Evolutionary conservation across 1,284 basidiomycete species (phyloP).

Genomic region (Austroboletus novae-zelandiae): DNA sequence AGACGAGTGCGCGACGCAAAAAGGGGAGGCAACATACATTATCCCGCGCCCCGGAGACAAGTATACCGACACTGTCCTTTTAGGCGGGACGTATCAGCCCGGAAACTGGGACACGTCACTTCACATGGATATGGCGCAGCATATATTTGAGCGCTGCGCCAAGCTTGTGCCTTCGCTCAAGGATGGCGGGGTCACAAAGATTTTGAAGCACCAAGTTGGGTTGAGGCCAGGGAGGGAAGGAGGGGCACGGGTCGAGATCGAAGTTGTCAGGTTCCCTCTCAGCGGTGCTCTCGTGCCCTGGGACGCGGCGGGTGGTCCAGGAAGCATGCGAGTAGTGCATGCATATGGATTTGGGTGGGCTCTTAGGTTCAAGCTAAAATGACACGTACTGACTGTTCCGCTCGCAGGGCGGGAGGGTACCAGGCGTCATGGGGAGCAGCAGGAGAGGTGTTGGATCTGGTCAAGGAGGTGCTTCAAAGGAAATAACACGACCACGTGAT

Average conservation of each 20-base stretch:
- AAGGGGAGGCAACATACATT: constrained; percentile 43
- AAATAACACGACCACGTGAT: constrained; percentile 32
- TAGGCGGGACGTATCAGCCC: constrained; percentile 55
- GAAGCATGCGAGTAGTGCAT: constrained; percentile 51
- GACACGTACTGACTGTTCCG: background rate
- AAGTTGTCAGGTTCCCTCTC: constrained; percentile 43
- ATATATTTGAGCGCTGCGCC: constrained; percentile 46
- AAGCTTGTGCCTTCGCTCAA: constrained; percentile 38
- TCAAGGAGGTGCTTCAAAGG: constrained; percentile 16
- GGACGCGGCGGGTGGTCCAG: constrained; percentile 11
- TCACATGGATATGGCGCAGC: constrained; percentile 39
- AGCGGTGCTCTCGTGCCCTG: constrained; percentile 31
- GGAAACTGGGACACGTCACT: constrained; percentile 50
- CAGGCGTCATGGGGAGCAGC: constrained; percentile 56
- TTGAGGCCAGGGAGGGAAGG: constrained; percentile 56
- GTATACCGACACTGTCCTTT: constrained; percentile 40
- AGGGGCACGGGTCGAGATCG: constrained; percentile 57
- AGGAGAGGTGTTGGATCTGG: constrained; percentile 37
- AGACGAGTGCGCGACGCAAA: constrained; percentile 15
- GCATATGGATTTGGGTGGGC: constrained; percentile 63
- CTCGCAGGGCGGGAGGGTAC: constrained; percentile 47
- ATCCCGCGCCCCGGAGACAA: constrained; percentile 47
- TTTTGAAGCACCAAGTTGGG: constrained; percentile 62
- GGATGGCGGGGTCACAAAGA: constrained; percentile 36
- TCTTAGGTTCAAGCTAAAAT: background rate